These are phyloP conservation scores for Myxozyma neglecta DNA, from an alignment of 805 yeast genomes.

Conservation along the genomic window DNA sequence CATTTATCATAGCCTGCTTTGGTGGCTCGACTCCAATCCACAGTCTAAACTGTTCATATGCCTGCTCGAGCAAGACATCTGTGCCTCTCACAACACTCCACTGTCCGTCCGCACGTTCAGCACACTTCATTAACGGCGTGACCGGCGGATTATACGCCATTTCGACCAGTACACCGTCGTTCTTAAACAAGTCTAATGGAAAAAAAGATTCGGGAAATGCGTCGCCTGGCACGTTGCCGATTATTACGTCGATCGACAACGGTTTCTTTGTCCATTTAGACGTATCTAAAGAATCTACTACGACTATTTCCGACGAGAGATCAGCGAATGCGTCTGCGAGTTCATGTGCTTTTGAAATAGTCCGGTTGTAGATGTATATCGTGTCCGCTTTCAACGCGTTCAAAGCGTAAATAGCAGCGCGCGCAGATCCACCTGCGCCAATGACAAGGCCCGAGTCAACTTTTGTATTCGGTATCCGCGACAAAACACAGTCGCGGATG, in stretches of 20 bases:
- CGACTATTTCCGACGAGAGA: slow-evolving; percentile 21
- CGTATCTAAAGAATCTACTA: slow-evolving; percentile 17
- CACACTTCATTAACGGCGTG: slow-evolving; percentile 83
- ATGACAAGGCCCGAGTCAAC: slow-evolving; percentile 75
- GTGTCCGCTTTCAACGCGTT: slow-evolving; percentile 72
- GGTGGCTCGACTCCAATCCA: slow-evolving; percentile 55
- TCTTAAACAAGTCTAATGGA: slow-evolving; percentile 8
- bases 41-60: slow-evolving; percentile 76
- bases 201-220: slow-evolving; percentile 6
- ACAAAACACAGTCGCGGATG: slow-evolving; percentile 61
- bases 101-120: slow-evolving; percentile 49
- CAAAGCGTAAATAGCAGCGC: slow-evolving; percentile 91
- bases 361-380: slow-evolving; percentile 81
- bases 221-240: slow-evolving; percentile 30
- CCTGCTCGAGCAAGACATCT: slow-evolving; percentile 91
- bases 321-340: slow-evolving; percentile 61
- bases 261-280: slow-evolving; percentile 9
- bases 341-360: slow-evolving; percentile 60
- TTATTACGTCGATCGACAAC: slow-evolving; percentile 12
- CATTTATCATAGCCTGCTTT: slow-evolving; percentile 18
- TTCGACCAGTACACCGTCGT: slow-evolving; percentile 56
- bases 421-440: slow-evolving; percentile 97
- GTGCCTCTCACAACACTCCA: slow-evolving; percentile 91
- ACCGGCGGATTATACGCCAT: slow-evolving; percentile 91
- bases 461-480: slow-evolving; percentile 64